phyloP scores from a whole-genome alignment of 225 moss, liverwort and hornwort species.

The Pseudisothecium myosuroides region DNA sequence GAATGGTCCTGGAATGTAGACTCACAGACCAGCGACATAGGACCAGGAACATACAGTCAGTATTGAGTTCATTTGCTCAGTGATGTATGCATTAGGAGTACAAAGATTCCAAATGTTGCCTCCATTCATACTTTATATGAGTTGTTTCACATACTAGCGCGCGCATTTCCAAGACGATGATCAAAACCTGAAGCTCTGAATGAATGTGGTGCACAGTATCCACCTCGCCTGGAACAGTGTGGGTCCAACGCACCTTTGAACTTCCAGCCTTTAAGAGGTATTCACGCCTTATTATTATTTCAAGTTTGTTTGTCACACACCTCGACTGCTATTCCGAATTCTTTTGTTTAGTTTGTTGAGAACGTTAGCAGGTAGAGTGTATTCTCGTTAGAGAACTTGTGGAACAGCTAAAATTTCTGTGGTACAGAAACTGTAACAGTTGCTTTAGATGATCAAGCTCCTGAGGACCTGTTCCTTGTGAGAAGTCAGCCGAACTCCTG shows the following conservation, averaged over 20 bases:
- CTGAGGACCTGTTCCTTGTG: neutral
- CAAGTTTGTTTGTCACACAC: neutral
- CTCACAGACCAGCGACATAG: neutral
- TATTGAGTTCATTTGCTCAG: neutral
- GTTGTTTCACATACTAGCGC: neutral
- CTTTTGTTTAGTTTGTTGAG: neutral
- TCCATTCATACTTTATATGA: neutral
- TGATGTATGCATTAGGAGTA: neutral
- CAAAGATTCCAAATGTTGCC: neutral
- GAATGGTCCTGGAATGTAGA: neutral
- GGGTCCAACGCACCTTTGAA: constrained; percentile 79
- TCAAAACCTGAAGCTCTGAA: neutral
- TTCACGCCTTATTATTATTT: neutral
- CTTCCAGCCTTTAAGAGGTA: constrained; percentile 83
- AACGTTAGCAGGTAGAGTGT: neutral
- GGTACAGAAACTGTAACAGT: neutral
- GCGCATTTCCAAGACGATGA: neutral
- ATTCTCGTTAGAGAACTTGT: neutral
- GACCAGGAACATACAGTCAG: neutral
- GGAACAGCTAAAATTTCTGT: neutral
- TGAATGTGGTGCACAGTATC: constrained; percentile 49
- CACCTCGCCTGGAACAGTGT: constrained; percentile 60
- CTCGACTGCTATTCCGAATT: neutral
- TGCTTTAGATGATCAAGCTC: neutral
- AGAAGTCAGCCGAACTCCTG: neutral